Evolutionary conservation across 768 basidiomycete species (phyloP), one percentile per base, ranked within the genome.

Genomic region (Suillus americanus): DNA sequence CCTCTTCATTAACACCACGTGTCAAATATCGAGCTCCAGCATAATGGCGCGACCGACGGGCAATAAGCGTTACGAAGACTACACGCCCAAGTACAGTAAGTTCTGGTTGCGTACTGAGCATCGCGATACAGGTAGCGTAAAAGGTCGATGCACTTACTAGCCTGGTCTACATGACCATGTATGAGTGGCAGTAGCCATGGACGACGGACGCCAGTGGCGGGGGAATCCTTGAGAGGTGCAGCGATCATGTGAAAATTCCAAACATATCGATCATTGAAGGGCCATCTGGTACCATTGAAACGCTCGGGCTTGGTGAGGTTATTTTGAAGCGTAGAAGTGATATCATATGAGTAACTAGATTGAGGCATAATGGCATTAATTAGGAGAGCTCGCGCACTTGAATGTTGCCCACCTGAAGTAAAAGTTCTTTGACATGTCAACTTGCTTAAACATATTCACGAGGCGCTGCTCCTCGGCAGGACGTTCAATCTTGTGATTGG

Each of bases 401-500:
- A 6, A 28, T 28, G 18, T 28, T 41, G 18, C 73, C 41, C 67
- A 94, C 94, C 93, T 95, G 78, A 98, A 98, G 79, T 98, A 99
- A 75, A 99, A 99, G 79, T 99, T 98, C 79, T 98, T 98, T n/a
- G 91, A 90, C 84, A 99, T 87, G 72, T 99, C 97, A 1, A 98
- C 95, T 75, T 96, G 94, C 73, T 95, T 95, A 81, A 99, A 99
- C 10, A 92, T 86, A 65, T 88, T 90, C 80, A 96, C 87, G 40
- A 95, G 82, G 10, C 94, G 87, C 71, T 92, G 91, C 72, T 99
- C 96, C 71, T 97, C 95, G 0, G 91, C 82, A 0, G 90, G 90
- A 68, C 91, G 91, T 53, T 97, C 97, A 23, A 94, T 77, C 78
- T 90, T 95, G 78, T 90, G 93, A 65, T 86, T 91, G 70, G 85